Percentiles rank a stretch among this genome's conserved stretches.
Conservation (phyloP, 2,329 filamentous ascomycete genomes). For the Simplicillium aogashimaense region DNA sequence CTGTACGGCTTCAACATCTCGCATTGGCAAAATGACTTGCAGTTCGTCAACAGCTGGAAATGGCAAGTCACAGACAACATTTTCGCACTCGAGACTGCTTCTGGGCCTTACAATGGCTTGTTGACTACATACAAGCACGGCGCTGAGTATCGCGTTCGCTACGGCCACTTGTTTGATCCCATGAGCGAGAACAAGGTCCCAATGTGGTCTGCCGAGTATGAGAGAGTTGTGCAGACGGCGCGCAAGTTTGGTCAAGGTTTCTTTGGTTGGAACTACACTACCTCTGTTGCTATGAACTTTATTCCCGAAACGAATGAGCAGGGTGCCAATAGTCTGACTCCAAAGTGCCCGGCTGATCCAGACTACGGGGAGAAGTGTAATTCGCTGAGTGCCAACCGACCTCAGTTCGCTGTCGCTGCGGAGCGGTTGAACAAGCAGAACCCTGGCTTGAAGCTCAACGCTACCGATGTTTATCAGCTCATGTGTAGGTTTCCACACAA, state of each 20-base stretch:
- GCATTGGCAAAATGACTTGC: background rate
- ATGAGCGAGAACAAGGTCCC: background rate
- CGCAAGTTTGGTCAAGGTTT: background rate
- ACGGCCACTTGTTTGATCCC: background rate
- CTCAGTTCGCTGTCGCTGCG: background rate
- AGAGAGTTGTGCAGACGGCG: background rate
- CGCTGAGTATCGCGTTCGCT: background rate
- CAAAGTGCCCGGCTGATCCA: background rate
- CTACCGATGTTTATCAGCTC: background rate
- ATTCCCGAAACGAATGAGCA: background rate
- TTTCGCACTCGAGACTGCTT: background rate
- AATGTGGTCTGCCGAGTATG: background rate
- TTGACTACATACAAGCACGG: background rate
- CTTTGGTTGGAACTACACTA: background rate
- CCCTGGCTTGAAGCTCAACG: background rate
- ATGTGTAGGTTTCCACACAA: background rate
- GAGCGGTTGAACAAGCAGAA: background rate
- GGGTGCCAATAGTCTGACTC: background rate
- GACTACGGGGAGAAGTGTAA: background rate
- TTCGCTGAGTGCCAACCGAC: background rate
- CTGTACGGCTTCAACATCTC: background rate
- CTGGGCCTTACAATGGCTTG: background rate
- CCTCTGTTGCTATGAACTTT: background rate
- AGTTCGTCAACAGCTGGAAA: background rate
- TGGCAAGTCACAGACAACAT: background rate